Evolutionary conservation across 1,284 basidiomycete genomes (phyloP).

Genomic region (Termitomyces sp.): DNA sequence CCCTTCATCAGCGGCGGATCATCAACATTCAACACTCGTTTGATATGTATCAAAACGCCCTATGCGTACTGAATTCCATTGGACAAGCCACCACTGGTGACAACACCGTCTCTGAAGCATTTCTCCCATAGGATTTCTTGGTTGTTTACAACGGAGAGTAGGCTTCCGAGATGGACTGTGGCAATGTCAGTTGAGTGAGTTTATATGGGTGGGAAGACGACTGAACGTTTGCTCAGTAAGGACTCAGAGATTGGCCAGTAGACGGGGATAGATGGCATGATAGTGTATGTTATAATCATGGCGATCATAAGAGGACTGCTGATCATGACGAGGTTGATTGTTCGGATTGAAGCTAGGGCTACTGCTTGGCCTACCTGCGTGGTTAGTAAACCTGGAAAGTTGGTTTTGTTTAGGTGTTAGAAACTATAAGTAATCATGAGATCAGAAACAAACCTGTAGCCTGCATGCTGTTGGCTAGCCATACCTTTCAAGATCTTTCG

Average conservation of each 20-base stretch:
- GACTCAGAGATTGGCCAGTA: neutral
- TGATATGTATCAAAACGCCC: no score
- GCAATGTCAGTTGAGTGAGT: neutral
- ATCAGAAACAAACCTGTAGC: no score
- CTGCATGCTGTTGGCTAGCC: no score
- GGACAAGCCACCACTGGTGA: no score
- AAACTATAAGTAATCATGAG: no score
- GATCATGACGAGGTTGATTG: no score
- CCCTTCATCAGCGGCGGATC: no score
- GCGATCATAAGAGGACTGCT: no score
- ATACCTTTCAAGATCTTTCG: no score
- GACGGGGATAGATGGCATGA: neutral
- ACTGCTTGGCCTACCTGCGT: neutral
- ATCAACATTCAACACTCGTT: no score
- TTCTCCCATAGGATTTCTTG: neutral
- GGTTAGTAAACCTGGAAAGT: neutral
- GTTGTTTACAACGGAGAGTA: neutral
- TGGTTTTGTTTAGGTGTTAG: no score
- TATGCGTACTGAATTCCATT: no score
- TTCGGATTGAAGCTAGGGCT: neutral
- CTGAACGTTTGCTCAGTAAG: neutral
- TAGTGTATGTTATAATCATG: neutral
- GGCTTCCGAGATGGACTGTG: neutral
- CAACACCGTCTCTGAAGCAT: neutral
- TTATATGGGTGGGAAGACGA: neutral